phyloP scores from a whole-genome alignment of 371 early-diverging fungal species.

The Mucor racemosus region DNA sequence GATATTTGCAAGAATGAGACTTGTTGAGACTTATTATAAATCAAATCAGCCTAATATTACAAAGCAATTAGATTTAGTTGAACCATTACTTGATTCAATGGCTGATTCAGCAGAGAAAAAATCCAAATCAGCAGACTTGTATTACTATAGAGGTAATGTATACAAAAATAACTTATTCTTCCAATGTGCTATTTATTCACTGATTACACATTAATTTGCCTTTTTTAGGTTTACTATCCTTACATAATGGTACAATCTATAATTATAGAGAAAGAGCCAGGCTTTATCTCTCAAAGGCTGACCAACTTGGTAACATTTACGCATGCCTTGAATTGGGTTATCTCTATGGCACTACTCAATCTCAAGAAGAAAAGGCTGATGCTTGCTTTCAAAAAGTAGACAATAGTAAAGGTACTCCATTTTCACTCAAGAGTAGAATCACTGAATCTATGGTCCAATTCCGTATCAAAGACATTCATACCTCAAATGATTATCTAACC shows the following conservation, averaged over 20 bases:
- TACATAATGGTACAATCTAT: slow-evolving; percentile 18
- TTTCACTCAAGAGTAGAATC: slow-evolving; percentile 17
- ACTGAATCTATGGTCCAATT: slow-evolving; percentile 16
- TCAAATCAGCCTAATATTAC: not conserved
- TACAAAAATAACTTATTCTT: not conserved
- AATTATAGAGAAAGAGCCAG: slow-evolving; percentile 15
- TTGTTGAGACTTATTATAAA: slow-evolving; percentile 19
- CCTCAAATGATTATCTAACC: slow-evolving; percentile 12
- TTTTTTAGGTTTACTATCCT: slow-evolving; percentile 19
- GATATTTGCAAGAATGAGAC: slow-evolving; percentile 14
- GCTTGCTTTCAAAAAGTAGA: slow-evolving; percentile 21
- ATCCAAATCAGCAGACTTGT: slow-evolving; percentile 4
- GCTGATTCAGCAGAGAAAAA: slow-evolving; percentile 3
- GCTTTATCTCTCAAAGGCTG: slow-evolving; percentile 12
- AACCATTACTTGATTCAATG: slow-evolving; percentile 4
- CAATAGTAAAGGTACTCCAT: slow-evolving; percentile 7
- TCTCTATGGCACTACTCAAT: slow-evolving; percentile 15
- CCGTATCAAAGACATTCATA: slow-evolving; percentile 10
- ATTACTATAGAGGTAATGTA: slow-evolving; percentile 26
- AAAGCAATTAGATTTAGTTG: slow-evolving; percentile 13
- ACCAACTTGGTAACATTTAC: slow-evolving; percentile 15
- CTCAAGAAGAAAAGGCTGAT: slow-evolving; percentile 22
- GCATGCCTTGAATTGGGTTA: slow-evolving; percentile 30
- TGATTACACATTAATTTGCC: not conserved
- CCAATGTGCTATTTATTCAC: not conserved